These are phyloP conservation scores for Raphidocelis subcapitata DNA, from an alignment of 139 green algal species.

Conservation along the genomic window DNA sequence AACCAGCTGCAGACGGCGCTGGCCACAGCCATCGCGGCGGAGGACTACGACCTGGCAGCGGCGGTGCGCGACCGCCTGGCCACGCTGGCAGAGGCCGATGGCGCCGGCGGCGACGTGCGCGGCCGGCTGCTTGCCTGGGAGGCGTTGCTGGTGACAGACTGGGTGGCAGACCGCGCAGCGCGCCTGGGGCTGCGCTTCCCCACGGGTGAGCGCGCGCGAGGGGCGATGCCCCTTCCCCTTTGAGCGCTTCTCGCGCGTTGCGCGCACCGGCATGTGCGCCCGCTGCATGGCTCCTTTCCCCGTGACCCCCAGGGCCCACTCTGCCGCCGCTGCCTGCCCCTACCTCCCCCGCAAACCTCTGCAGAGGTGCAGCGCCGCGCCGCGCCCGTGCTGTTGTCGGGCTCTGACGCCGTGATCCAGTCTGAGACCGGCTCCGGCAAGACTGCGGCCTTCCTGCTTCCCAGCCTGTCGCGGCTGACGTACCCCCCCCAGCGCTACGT, in stretches of 20 bases:
- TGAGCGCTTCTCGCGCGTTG: background rate
- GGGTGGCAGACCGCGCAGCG: conserved; percentile 74
- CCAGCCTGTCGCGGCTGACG: conserved; percentile 55
- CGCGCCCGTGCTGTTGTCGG: conserved; percentile 49
- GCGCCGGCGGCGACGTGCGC: background rate
- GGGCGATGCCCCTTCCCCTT: background rate
- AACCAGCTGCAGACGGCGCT: conserved; percentile 81
- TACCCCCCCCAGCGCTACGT: conserved; percentile 72
- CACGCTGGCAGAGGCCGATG: background rate
- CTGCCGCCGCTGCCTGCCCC: no score
- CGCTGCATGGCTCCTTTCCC: no score
- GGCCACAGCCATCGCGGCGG: conserved; percentile 57
- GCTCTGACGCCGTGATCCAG: conserved; percentile 62
- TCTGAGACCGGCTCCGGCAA: conserved; percentile 79
- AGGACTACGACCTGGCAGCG: conserved; percentile 67
- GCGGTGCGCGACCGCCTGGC: conserved; percentile 45
- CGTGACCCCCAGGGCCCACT: no score
- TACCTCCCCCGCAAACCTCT: no score
- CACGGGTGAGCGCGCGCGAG: conserved; percentile 45
- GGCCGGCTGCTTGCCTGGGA: conserved; percentile 54
- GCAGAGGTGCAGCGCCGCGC: conserved; percentile 77
- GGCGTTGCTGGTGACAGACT: conserved; percentile 58
- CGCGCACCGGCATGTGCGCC: no score
- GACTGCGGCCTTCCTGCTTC: conserved; percentile 78
- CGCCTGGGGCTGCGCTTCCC: conserved; percentile 67